These are phyloP conservation scores for Fusarium clavum DNA, from an alignment of 2,329 filamentous ascomycete species.

Conservation along the genomic window DNA sequence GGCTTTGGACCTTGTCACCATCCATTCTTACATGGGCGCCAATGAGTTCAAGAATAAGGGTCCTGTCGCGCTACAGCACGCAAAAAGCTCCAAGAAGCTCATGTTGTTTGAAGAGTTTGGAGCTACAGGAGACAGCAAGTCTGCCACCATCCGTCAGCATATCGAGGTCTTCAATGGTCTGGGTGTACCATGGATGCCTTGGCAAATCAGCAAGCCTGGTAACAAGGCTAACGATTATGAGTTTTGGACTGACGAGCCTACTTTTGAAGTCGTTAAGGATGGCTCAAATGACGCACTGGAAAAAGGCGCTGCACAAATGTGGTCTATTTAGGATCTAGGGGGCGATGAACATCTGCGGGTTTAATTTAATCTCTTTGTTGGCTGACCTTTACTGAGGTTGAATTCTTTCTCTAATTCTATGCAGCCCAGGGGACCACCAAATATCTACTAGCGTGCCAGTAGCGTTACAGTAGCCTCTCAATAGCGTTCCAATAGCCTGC, in stretches of 20 bases:
- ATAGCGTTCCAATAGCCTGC: background rate
- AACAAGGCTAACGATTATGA: background rate
- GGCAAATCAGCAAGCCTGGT: background rate
- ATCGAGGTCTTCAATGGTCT: background rate
- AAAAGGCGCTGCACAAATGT: background rate
- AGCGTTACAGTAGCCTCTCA: background rate
- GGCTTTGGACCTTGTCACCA: background rate
- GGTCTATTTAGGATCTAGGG: background rate
- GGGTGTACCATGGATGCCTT: background rate
- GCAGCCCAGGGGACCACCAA: too few species aligned
- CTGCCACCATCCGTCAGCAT: background rate
- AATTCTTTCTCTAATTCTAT: too few species aligned
- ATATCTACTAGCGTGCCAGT: background rate
- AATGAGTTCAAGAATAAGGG: background rate
- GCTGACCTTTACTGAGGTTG: too few species aligned
- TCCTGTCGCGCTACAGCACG: background rate
- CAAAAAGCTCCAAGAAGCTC: background rate
- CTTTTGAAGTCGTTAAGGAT: background rate
- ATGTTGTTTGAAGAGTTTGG: background rate
- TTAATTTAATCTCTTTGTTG: too few species aligned
- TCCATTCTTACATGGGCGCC: background rate
- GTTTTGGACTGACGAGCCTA: background rate
- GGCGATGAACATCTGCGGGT: background rate
- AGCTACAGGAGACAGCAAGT: background rate
- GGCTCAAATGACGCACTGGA: background rate